These are phyloP conservation scores for Deinandra increscens DNA, from an alignment of 129 eudicot genomes.

Conservation along the genomic window DNA sequence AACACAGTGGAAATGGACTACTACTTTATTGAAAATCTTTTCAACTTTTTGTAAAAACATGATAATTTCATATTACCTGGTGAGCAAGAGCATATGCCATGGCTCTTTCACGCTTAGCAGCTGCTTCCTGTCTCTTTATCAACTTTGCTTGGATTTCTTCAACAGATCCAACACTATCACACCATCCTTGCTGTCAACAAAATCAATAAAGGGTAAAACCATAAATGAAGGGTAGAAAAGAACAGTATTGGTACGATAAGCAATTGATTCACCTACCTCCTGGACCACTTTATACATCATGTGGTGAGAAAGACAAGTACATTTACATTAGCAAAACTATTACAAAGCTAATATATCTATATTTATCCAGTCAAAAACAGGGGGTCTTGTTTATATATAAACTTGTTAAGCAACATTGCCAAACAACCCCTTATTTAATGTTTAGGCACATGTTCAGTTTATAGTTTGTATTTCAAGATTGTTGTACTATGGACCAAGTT, in stretches of 20 bases:
- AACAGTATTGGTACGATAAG: not conserved
- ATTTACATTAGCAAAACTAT: not conserved
- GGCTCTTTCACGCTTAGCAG: slow-evolving; percentile 98
- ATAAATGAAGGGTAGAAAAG: not conserved
- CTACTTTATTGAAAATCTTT: not conserved
- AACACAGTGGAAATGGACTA: not conserved
- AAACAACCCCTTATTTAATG: not conserved
- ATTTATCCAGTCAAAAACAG: not conserved
- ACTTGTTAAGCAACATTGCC: not conserved
- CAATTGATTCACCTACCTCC: not conserved
- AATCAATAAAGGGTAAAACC: not conserved
- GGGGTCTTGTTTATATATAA: not conserved
- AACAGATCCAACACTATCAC: slow-evolving; percentile 91
- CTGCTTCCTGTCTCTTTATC: slow-evolving; percentile 90
- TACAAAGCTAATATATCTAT: not conserved
- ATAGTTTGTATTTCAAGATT: not conserved
- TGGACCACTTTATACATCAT: not conserved
- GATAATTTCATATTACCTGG: slow-evolving; percentile 51
- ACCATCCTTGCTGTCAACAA: slow-evolving; percentile 86
- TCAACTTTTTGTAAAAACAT: not conserved
- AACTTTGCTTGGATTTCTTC: slow-evolving; percentile 90
- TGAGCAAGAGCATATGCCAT: slow-evolving; percentile 99
- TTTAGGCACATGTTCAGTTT: not conserved
- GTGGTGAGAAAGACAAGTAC: not conserved
- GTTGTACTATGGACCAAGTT: not conserved